Conservation (phyloP, 192 early-diverging fungal species). For the Dispira parvispora region DNA sequence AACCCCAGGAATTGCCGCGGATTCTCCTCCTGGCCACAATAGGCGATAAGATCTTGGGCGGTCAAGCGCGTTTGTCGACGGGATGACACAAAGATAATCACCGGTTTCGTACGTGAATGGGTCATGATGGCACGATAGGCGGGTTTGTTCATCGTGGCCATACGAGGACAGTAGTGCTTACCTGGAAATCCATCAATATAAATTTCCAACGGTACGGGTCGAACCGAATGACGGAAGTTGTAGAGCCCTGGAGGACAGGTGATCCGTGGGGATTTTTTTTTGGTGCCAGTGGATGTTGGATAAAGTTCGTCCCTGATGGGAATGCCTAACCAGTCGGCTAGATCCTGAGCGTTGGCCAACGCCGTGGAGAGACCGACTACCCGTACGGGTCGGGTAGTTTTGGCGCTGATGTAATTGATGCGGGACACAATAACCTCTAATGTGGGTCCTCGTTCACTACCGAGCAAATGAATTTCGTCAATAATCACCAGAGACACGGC, state of each 20-base stretch:
- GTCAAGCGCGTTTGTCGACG: slow-evolving; percentile 92
- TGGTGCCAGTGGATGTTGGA: background rate
- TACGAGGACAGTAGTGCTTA: slow-evolving; percentile 93
- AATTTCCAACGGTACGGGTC: slow-evolving; percentile 93
- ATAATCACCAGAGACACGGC: slow-evolving; percentile 84
- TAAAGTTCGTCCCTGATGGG: slow-evolving; percentile 21
- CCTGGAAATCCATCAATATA: slow-evolving; percentile 95
- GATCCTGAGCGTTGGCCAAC: slow-evolving; percentile 86
- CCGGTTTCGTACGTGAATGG: slow-evolving; percentile 84
- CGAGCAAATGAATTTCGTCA: slow-evolving; percentile 96
- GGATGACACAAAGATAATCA: slow-evolving; percentile 96
- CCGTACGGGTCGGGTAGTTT: slow-evolving; percentile 57
- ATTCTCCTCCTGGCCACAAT: slow-evolving; percentile 83
- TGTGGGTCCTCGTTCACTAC: slow-evolving; percentile 92
- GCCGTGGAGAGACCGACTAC: slow-evolving; percentile 94
- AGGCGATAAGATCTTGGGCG: slow-evolving; percentile 87
- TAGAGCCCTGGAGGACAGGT: slow-evolving; percentile 48
- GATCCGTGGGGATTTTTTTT: background rate
- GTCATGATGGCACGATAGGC: slow-evolving; percentile 87
- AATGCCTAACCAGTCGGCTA: slow-evolving; percentile 96
- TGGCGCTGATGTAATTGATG: slow-evolving; percentile 90
- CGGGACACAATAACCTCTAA: slow-evolving; percentile 95
- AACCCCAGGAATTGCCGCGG: too few relatives aligned
- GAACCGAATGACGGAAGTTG: slow-evolving; percentile 94
- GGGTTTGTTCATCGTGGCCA: slow-evolving; percentile 98